Conservation (phyloP, 306 rosid species). For the Hippophae rhamnoides region DNA sequence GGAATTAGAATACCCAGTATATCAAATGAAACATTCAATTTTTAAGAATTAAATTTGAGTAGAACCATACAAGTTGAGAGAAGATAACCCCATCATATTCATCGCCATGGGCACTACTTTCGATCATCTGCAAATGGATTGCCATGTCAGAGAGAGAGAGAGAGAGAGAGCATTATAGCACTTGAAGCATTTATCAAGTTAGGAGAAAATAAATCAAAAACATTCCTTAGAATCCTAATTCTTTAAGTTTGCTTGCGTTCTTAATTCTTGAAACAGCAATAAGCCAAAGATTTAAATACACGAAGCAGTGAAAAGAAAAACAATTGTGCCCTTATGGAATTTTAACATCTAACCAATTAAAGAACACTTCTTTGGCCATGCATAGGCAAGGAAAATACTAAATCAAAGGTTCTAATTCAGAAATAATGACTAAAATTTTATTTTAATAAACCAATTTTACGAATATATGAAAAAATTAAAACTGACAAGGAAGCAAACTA, state of each 20-base stretch:
- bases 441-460: not conserved
- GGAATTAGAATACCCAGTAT: slow-evolving; percentile 5
- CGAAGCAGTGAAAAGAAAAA: not conserved
- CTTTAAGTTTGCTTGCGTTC: too few species aligned
- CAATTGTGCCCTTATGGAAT: not conserved
- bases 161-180: not conserved
- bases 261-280: too few species aligned
- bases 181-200: not conserved
- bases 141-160: slow-evolving; percentile 9
- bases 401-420: slow-evolving; percentile 1
- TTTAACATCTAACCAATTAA: not conserved
- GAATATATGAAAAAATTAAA: not conserved
- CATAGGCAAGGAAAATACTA: not conserved
- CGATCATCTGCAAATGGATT: slow-evolving; percentile 78
- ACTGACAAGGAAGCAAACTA: not conserved
- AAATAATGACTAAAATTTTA: not conserved
- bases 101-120: slow-evolving; percentile 94
- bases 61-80: slow-evolving; percentile 89
- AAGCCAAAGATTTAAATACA: too few species aligned
- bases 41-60: slow-evolving; percentile 8
- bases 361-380: not conserved
- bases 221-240: too few species aligned
- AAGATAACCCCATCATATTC: slow-evolving; percentile 97
- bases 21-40: slow-evolving; percentile 4
- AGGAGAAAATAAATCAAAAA: not conserved